Base-by-base conservation (phyloP, 306 rosid genomes). In the Vachellia pachyceras region DNA sequence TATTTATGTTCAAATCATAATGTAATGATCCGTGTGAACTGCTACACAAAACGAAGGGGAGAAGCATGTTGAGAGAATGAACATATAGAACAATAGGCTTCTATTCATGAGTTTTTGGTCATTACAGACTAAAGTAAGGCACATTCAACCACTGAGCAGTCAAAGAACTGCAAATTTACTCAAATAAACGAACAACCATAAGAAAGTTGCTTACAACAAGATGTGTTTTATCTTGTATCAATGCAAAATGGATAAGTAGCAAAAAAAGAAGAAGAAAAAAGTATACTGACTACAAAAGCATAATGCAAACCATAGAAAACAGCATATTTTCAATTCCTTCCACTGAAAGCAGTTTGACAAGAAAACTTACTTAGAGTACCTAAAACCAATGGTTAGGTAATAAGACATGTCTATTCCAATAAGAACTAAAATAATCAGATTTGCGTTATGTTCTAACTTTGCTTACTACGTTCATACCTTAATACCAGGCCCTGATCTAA, bases 151-250 rank as follows among this genome's bases (percentile, higher is more conserved):
- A 9, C n/a, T 41, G 23, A 63, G 61, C 25, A 70, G 37, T 10
- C 60, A 76, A 47, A 76, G 17, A 1, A 69, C 66, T 10, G 42
- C 7, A 76, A 60, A 70, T 46, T 69, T 60, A 80, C 36, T 55
- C 63, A 55, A 9, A 6, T 60, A 47, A 3, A 29, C 5, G 22
- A 39, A 29, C 35, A 45, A 36, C 54, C 25, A 25, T 39, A 17
- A 44, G 23, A 3, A n/a, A 45, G 37, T 25, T 65, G 36, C 58
- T 25, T 11, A 22, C n/a, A 69, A 35, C 41, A 71, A 18, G 54
- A 40, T 63, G n/a, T 14, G 42, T 37, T 22, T 36, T 12, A 10
- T 41, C 69, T 37, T 10, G 12, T 4, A 6, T 39, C 25, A 60
- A 60, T 4, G 5, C 23, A 60, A 54, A 54, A 40, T 18, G 67